Base-by-base conservation (phyloP, 257 asterid species). In the Nicotiana paniculata region DNA sequence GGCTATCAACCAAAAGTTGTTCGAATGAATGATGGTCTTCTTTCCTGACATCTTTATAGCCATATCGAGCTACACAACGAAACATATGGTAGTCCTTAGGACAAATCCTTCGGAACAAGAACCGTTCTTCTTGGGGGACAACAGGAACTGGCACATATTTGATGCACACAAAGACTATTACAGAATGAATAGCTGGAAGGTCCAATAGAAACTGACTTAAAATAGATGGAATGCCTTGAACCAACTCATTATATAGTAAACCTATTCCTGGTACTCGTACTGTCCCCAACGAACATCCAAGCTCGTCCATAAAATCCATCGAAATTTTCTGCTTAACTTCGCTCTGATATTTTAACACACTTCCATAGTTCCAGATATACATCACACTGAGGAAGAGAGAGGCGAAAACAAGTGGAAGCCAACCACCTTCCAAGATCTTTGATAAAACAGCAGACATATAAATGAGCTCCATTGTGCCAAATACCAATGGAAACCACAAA, bases 311-410 rank as follows among this genome's bases (percentile, higher is more conserved):
- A 1, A 91, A 81, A 88, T 92, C 96, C 93, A 91, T 89, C 4
- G 98, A 94, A 46, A 96, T 91, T 83, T 90, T 96, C 33, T 90
- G 90, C 1, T 93, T 90, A 15, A 96, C 96, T 82, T 96, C 99
- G 10, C 95, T 93, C 9, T 88, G 95, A 87, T 96, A 96, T 87
- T 94, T 94, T 59, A 94, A 48, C 64, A 94, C 95, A 21, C 98
- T 96, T 3, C 99, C 98, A 9, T 96, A 96, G 84, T 96, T 94
- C 98, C 99, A 94, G 1, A 89, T 89, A 84, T 94, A 94, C 99
- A 94, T 96, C 15, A 91, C 75, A 12, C 91, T 86, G 33, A 96
- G 98, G 86, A 96, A 94, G 86, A 91, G 86, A 8, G 91, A 81
- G 12, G 98, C 98, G 64, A 93, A 94, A 21, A 82, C 97, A 11